Evolutionary conservation across 1,284 basidiomycete genomes (phyloP).

Genomic region (Austropuccinia psidii): DNA sequence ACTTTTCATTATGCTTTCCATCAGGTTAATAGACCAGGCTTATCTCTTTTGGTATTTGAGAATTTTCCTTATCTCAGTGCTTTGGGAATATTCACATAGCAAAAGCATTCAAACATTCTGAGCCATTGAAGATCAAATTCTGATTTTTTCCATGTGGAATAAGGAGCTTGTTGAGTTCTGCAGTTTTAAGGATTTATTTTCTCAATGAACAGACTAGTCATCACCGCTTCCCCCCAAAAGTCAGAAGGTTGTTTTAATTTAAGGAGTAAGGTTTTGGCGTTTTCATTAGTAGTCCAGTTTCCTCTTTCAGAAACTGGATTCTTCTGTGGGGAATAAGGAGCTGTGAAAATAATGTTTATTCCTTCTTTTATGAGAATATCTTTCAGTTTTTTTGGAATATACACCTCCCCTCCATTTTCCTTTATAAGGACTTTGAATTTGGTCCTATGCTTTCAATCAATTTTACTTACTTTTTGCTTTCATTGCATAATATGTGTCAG

Average conservation of each 20-base stretch:
- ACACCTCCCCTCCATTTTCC: no score
- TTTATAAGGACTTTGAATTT: no score
- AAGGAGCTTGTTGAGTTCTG: not conserved
- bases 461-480: no score
- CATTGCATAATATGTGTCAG: no score
- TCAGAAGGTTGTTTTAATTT: not conserved
- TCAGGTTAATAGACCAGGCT: no score
- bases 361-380: not conserved
- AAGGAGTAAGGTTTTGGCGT: not conserved
- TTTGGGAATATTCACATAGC: not conserved
- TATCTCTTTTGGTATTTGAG: not conserved
- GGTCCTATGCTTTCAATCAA: no score
- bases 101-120: not conserved
- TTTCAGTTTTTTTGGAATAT: no score
- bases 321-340: not conserved
- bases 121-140: not conserved
- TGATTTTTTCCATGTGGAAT: not conserved
- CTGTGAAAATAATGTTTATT: not conserved
- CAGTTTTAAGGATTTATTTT: not conserved
- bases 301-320: not conserved
- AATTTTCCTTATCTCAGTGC: not conserved
- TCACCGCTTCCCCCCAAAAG: not conserved
- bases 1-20: no score
- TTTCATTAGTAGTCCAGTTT: not conserved
- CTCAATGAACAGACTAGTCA: not conserved